Conservation (phyloP, 1,139 yeast species). For the Pichia sp. region DNA sequence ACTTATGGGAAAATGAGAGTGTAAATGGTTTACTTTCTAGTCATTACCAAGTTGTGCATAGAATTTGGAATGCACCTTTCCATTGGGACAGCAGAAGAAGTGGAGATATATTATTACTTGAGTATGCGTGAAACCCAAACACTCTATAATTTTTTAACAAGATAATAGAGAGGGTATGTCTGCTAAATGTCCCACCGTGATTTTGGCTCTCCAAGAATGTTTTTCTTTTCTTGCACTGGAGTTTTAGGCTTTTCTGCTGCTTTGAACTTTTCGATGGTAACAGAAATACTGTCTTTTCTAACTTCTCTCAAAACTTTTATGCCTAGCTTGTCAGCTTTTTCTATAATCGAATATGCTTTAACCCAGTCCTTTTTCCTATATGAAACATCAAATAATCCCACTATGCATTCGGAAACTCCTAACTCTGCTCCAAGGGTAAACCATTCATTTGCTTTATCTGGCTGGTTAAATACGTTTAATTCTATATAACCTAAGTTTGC, state of each 20-base stretch:
- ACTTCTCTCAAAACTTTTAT: conserved; percentile 5
- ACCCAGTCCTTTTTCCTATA: conserved; percentile 17
- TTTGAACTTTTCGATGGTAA: neutral
- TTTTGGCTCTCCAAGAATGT: conserved; percentile 1
- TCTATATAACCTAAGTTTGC: conserved; percentile 73
- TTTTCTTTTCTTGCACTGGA: neutral
- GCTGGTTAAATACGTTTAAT: conserved; percentile 54
- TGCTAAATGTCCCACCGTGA: conserved; percentile 17
- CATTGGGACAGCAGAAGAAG: conserved; percentile 82
- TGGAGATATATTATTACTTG: conserved; percentile 56
- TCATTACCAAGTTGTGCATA: conserved; percentile 5
- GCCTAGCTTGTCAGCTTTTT: conserved; percentile 12
- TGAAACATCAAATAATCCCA: conserved; percentile 66
- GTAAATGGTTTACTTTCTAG: neutral
- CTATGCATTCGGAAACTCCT: conserved; percentile 52
- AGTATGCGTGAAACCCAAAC: too few relatives aligned
- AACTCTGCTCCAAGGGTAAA: conserved; percentile 72
- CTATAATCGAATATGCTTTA: conserved; percentile 17
- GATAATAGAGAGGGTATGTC: too few relatives aligned
- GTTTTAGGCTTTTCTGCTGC: neutral
- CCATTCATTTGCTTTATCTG: conserved; percentile 66
- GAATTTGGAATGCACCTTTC: conserved; percentile 10
- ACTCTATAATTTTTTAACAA: too few relatives aligned
- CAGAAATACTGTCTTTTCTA: conserved; percentile 4
- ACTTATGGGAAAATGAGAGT: conserved; percentile 8